Evolutionary conservation across 1,284 basidiomycete genomes (phyloP).

Genomic region (Moniliella sp.): DNA sequence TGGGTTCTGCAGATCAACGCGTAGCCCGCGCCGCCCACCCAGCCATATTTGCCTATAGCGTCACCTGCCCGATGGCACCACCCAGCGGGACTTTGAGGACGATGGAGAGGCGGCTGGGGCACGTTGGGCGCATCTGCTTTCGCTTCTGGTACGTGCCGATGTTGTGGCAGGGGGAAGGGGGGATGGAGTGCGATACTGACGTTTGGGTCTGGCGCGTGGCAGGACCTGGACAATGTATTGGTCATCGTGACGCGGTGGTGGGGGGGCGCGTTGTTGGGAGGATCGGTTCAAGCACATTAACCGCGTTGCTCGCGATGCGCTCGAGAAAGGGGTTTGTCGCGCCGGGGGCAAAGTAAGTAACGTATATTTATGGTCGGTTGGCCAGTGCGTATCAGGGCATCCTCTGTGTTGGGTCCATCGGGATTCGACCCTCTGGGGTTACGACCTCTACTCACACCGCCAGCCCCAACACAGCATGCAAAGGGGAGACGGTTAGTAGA

Average conservation of each 20-base stretch:
- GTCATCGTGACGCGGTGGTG: slow-evolving; percentile 31
- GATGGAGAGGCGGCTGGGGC: slow-evolving; percentile 34
- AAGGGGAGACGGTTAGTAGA: too few species aligned
- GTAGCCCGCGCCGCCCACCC: slow-evolving; percentile 28
- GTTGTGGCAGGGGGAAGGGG: too few species aligned
- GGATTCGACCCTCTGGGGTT: too few species aligned
- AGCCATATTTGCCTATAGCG: slow-evolving; percentile 31
- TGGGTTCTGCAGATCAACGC: slow-evolving; percentile 16
- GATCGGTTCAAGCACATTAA: slow-evolving; percentile 32
- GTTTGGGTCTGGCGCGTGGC: too few species aligned
- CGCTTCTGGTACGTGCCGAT: slow-evolving; percentile 13
- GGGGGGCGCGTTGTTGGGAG: slow-evolving; percentile 22
- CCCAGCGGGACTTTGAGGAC: slow-evolving; percentile 24
- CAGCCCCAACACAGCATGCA: too few species aligned
- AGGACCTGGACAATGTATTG: slow-evolving; percentile 20
- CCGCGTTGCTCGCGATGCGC: slow-evolving; percentile 18
- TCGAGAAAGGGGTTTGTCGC: slow-evolving; percentile 15
- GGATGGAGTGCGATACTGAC: too few species aligned
- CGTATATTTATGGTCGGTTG: too few species aligned
- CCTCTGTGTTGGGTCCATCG: too few species aligned
- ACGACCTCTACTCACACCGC: too few species aligned
- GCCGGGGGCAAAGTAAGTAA: too few species aligned
- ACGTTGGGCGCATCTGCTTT: slow-evolving; percentile 29
- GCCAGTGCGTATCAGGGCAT: too few species aligned
- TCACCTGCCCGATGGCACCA: slow-evolving; percentile 10